Conservation (phyloP, 2,329 filamentous ascomycete genomes). For the Myriosclerotinia duriaeana region DNA sequence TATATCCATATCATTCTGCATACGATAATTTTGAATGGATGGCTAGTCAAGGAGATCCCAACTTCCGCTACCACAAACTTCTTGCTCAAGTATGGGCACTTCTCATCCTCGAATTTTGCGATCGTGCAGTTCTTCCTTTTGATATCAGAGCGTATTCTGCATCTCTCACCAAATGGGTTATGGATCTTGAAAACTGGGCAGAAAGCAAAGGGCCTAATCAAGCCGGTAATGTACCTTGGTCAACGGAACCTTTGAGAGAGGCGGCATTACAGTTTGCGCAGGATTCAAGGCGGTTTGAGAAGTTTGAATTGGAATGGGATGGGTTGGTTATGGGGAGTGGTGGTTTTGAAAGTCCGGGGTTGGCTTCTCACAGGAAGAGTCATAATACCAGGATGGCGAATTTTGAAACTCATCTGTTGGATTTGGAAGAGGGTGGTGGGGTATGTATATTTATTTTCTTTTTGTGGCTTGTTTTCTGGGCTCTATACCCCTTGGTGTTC, state of each 20-base stretch:
- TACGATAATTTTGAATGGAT: slow-evolving; percentile 93
- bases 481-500: no score
- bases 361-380: slow-evolving; percentile 65
- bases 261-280: slow-evolving; percentile 61
- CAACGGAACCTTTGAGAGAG: slow-evolving; percentile 54
- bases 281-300: slow-evolving; percentile 64
- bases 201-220: slow-evolving; percentile 56
- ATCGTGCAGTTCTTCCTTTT: slow-evolving; percentile 78
- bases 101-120: slow-evolving; percentile 80
- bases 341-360: slow-evolving; percentile 71
- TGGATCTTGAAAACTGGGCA: slow-evolving; percentile 65
- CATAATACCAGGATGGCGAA: slow-evolving; percentile 77
- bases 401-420: slow-evolving; percentile 82
- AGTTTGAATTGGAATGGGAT: slow-evolving; percentile 79
- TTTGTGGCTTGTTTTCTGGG: not conserved
- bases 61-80: slow-evolving; percentile 75
- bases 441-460: slow-evolving; percentile 54
- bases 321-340: slow-evolving; percentile 66
- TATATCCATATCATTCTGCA: slow-evolving; percentile 74
- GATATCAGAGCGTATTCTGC: slow-evolving; percentile 73
- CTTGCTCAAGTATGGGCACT: slow-evolving; percentile 79
- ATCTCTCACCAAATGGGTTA: slow-evolving; percentile 62
- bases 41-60: slow-evolving; percentile 74
- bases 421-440: slow-evolving; percentile 68
- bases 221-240: slow-evolving; percentile 44